Conservation (phyloP, 768 basidiomycete genomes). For the Macrolepiota fuliginosa region DNA sequence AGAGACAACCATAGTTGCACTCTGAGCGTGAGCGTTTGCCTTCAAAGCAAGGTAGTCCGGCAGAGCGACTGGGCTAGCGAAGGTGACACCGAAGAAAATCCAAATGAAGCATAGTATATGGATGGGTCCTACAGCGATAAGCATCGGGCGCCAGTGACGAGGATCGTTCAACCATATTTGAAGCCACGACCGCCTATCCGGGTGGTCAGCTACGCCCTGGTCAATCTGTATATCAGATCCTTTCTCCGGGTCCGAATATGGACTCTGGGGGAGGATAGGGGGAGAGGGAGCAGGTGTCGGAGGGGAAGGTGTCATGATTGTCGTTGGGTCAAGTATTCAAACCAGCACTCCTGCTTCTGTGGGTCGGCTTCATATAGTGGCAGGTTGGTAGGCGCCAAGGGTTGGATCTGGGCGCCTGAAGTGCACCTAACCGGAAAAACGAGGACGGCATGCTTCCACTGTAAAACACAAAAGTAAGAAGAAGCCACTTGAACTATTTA, state of each 20-base stretch:
- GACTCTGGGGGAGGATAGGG: not conserved
- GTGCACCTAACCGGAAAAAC: not conserved
- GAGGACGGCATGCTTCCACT: not conserved
- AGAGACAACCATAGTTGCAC: constrained; percentile 1
- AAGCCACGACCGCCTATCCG: not conserved
- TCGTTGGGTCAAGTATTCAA: no score
- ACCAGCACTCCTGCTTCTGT: no score
- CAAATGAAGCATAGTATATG: not conserved
- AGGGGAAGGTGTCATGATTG: not conserved
- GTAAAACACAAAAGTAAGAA: not conserved
- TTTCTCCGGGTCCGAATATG: not conserved
- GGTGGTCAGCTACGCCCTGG: not conserved
- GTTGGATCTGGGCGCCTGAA: not conserved
- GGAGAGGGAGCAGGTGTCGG: not conserved
- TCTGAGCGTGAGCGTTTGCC: not conserved
- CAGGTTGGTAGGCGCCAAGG: not conserved
- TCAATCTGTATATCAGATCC: not conserved
- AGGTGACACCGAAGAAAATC: constrained; percentile 2
- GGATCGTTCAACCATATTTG: not conserved
- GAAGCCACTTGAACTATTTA: not conserved
- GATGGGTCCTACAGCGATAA: not conserved
- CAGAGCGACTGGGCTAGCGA: not conserved
- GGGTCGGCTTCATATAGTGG: no score
- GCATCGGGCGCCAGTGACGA: not conserved
- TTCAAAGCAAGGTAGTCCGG: not conserved